Evolutionary conservation across 228 moss, liverwort and hornwort genomes (phyloP), one percentile per base, ranked within the genome.

Genomic region (Sphagnum fallax): DNA sequence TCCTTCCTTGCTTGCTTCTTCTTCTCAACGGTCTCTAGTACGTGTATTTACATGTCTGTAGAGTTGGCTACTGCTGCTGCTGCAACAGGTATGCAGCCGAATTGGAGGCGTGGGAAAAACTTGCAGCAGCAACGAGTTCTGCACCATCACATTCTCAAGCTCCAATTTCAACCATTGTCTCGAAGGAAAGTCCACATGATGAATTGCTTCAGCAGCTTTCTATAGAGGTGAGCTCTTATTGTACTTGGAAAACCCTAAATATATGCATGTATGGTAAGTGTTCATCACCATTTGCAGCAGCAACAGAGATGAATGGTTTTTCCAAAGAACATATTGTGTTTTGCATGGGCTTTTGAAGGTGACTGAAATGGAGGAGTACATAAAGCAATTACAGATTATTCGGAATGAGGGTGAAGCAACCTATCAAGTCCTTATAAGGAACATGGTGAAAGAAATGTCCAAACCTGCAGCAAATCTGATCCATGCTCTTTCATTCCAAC

Each of bases 81-180:
- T 32, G 52, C 49, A 66, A 70, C 76, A 87, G 87, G 70, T 87
- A 80, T 70, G 75, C 78, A 78, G 74, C 76, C 55, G 87, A 87
- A 63, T 70, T 83, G 74, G 65, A 83, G 61, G 80, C 87, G 53
- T 87, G 87, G 87, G 83, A 87, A 75, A 78, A 75, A 75, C 62
- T 87, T 64, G 83, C 80, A 52, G 80, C 78, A 50, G 80, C 83
- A 65, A 59, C 72, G 55, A 67, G 75, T 63, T 69, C 74, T 16
- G 72, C 74, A 4, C 48, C 70, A 63, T 48, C 66, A 15, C 72
- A 69, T 15, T 65, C 55, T 12, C 55, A 68, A 63, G 62, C 74
- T 69, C 63, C 61, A 51, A 72, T 67, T 47, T 73, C 64, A 62
- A 67, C 74, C n/a, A 75, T 10, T 51, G 63, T 51, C 8, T 49